These are phyloP conservation scores for Clavulina sp. DNA, from an alignment of 768 basidiomycete species.

Conservation along the genomic window DNA sequence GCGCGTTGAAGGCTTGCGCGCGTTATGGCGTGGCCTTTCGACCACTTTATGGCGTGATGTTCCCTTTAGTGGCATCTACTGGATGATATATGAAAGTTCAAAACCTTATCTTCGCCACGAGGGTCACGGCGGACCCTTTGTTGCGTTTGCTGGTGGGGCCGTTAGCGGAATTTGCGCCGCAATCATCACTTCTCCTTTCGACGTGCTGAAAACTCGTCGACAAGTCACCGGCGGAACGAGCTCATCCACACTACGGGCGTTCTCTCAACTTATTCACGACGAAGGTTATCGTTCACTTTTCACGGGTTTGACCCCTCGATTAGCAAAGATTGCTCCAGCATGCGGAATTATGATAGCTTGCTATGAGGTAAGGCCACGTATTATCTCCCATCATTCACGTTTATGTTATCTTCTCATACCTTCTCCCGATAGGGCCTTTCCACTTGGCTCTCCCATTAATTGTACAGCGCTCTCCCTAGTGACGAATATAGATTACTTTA, in stretches of 20 bases:
- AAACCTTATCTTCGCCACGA: constrained; percentile 41
- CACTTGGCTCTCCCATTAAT: neutral
- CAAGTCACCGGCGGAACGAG: constrained; percentile 61
- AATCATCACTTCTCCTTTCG: constrained; percentile 83
- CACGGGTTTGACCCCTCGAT: constrained; percentile 70
- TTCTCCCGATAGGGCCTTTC: neutral
- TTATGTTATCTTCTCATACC: neutral
- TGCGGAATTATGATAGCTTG: constrained; percentile 98
- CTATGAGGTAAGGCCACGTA: constrained; percentile 42
- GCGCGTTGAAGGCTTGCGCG: constrained; percentile 41
- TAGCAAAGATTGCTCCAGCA: constrained; percentile 91
- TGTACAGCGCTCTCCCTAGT: neutral
- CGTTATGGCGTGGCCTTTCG: constrained; percentile 80
- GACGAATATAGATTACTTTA: neutral
- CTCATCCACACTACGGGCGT: constrained; percentile 27
- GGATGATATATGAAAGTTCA: constrained; percentile 83
- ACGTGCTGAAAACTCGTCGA: constrained; percentile 87
- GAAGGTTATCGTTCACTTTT: constrained; percentile 71
- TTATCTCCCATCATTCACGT: neutral
- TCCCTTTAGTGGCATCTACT: constrained; percentile 92
- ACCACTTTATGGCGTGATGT: constrained; percentile 94
- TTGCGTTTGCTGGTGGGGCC: constrained; percentile 83
- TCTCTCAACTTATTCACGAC: constrained; percentile 48
- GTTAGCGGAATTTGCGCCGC: constrained; percentile 73
- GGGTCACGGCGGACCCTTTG: constrained; percentile 39